Conservation (phyloP, 139 green algal genomes). For the Volvox africanus region DNA sequence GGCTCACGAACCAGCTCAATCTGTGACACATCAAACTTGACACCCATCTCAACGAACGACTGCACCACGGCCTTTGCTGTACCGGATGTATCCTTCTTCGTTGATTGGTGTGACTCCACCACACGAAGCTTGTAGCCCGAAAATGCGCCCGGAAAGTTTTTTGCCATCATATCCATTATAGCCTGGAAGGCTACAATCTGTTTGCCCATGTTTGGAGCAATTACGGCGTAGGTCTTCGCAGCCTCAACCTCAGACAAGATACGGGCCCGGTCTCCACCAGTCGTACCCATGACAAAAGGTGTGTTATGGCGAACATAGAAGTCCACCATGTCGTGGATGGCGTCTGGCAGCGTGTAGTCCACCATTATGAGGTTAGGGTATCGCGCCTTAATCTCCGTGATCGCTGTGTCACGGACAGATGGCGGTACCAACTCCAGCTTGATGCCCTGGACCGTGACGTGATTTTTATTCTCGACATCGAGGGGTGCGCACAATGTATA, state of each 20-base stretch:
- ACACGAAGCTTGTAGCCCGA: slow-evolving; percentile 93
- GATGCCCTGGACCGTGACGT: slow-evolving; percentile 48
- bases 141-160: slow-evolving; percentile 96
- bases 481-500: slow-evolving; percentile 81
- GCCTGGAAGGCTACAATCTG: slow-evolving; percentile 93
- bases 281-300: slow-evolving; percentile 99
- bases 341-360: slow-evolving; percentile 96
- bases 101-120: slow-evolving; percentile 96
- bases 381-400: slow-evolving; percentile 56
- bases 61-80: slow-evolving; percentile 92
- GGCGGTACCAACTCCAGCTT: slow-evolving; percentile 74
- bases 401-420: not conserved
- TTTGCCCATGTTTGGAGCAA: slow-evolving; percentile 99
- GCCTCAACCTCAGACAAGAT: slow-evolving; percentile 70
- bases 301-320: slow-evolving; percentile 88
- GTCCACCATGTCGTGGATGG: slow-evolving; percentile 87
- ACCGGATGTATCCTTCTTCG: slow-evolving; percentile 94
- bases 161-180: slow-evolving; percentile 93
- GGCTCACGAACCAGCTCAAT: slow-evolving; percentile 86
- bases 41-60: slow-evolving; percentile 90
- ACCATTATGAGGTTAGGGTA: slow-evolving; percentile 92
- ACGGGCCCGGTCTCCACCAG: slow-evolving; percentile 91
- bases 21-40: slow-evolving; percentile 79
- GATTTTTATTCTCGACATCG: not conserved
- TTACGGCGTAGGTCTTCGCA: slow-evolving; percentile 88